Percentiles rank a stretch among this genome's conserved stretches.
Evolutionary conservation across 306 rosid species (phyloP).

Genomic region (Trichosanthes truncata): DNA sequence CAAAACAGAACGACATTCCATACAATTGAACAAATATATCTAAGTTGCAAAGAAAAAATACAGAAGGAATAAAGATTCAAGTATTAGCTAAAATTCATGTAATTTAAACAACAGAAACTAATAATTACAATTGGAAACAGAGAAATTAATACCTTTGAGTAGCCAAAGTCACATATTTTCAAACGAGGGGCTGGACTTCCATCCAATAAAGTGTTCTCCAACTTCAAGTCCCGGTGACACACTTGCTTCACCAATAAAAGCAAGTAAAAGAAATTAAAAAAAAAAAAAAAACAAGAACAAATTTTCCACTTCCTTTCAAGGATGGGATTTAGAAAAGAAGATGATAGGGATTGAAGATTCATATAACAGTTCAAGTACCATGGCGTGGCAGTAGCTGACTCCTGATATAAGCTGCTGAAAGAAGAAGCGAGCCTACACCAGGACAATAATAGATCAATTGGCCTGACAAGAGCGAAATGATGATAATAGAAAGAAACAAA

Average conservation of each 20-base stretch:
- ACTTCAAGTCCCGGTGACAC: constrained; percentile 90
- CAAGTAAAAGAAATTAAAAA: constrained; percentile 4
- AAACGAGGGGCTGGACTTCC: constrained; percentile 76
- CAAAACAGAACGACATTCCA: neutral
- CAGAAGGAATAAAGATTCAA: neutral
- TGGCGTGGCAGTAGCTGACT: constrained; percentile 86
- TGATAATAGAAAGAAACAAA: neutral
- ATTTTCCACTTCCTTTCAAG: neutral
- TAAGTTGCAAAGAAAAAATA: neutral
- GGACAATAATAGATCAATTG: constrained; percentile 1
- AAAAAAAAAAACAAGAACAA: neutral
- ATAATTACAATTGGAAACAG: neutral
- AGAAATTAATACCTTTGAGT: constrained; percentile 57
- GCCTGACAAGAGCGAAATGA: neutral
- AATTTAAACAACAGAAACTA: neutral
- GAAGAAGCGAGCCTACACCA: constrained; percentile 87
- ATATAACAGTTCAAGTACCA: constrained; percentile 41
- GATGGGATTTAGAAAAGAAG: neutral
- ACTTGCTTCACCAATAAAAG: constrained; percentile 63
- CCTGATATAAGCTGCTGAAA: constrained; percentile 97
- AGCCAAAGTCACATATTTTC: constrained; percentile 96
- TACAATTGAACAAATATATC: neutral
- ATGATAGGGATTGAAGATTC: neutral
- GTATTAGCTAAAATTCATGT: neutral
- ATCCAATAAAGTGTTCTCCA: constrained; percentile 92